Evolutionary conservation across 1,139 yeast genomes (phyloP), one percentile per base, ranked within the genome.

Genomic region (Yamadazyma sp.): DNA sequence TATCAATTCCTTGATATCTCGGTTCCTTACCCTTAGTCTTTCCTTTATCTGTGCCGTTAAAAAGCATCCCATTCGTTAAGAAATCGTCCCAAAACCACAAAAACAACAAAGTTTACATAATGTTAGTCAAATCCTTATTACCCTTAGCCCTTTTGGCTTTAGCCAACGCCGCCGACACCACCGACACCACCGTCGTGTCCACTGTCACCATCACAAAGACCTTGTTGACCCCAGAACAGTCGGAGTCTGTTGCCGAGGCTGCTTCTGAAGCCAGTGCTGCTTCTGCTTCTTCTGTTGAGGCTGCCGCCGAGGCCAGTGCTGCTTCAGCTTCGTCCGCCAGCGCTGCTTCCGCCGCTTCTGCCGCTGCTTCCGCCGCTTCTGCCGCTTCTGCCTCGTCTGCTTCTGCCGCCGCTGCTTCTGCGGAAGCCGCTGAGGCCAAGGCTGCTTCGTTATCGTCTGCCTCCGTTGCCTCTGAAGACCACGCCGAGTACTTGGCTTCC

Each of bases 171-270:
- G 74, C 64, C n/a, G 51, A 53, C 14, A 70, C 71, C 36, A 73
- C 78, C 42, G 70, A 71, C 36, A 73, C 78, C 42, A 75, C 80
- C 34, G 53, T 69, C 33, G 51, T 59, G 17, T 56, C 68, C 33
- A 70, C 76, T 31, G 52, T 71, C 43, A 70, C 75, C 37, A 51
- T 69, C 50, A 71, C 77, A 48, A 61, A 57, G 41, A 71, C 77
- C 28, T 51, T 69, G 46, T 66, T 66, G 57, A 62, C 73, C 38
- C 75, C 75, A 32, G 59, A 62, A 48, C 70, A 69, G 52, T 67
- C 66, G 20, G 50, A 62, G 37, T 59, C 69, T 36, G 34, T 64
- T 10, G 44, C 53, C 16, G 47, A 46, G 25, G 43, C 51, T 22
- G 46, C 51, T 31, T 49, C 47, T 3, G 42, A 47, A 26, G 43